Conservation (phyloP, 108 stramenopile species). For the Pseudonitzschia multiseries region DNA sequence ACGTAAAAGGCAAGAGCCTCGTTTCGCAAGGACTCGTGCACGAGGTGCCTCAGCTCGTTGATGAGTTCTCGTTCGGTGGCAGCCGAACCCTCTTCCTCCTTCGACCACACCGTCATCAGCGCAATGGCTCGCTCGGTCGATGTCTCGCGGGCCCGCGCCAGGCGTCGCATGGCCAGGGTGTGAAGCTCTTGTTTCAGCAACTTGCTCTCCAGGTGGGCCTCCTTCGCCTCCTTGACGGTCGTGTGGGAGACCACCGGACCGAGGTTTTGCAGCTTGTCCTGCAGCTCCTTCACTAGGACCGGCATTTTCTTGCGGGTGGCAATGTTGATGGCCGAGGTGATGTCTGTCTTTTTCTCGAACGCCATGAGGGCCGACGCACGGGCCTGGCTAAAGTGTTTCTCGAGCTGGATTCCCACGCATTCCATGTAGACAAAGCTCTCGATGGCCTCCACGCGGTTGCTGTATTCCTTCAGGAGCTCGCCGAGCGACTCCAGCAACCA, state of each 20-base stretch:
- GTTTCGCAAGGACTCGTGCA: not conserved
- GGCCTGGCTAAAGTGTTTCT: constrained; percentile 69
- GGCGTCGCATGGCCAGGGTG: constrained; percentile 65
- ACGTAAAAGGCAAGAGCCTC: constrained; percentile 2
- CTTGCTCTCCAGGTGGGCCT: constrained; percentile 79
- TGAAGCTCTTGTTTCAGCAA: constrained; percentile 68
- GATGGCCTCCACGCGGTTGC: constrained; percentile 67
- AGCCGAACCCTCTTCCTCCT: constrained; percentile 46
- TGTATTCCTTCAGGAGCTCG: constrained; percentile 66
- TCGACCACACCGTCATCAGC: constrained; percentile 75
- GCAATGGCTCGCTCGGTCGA: constrained; percentile 69
- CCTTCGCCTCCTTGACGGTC: constrained; percentile 81
- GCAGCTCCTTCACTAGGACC: constrained; percentile 65
- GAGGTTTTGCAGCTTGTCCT: constrained; percentile 67
- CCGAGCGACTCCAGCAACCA: constrained; percentile 41
- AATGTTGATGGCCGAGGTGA: constrained; percentile 84
- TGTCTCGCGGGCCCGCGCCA: constrained; percentile 67
- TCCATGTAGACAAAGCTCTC: constrained; percentile 89
- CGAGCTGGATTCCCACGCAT: constrained; percentile 80
- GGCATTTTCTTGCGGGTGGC: constrained; percentile 75
- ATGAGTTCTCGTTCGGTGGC: constrained; percentile 14
- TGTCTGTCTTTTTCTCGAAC: constrained; percentile 85
- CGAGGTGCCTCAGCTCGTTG: constrained; percentile 7
- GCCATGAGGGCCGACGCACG: constrained; percentile 71
- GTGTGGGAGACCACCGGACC: constrained; percentile 75